A percentile compares a stretch with the other conserved stretches of the same genome.
These are phyloP conservation scores for Phytophthora idaei DNA, from an alignment of 352 stramenopile species.

Conservation along the genomic window DNA sequence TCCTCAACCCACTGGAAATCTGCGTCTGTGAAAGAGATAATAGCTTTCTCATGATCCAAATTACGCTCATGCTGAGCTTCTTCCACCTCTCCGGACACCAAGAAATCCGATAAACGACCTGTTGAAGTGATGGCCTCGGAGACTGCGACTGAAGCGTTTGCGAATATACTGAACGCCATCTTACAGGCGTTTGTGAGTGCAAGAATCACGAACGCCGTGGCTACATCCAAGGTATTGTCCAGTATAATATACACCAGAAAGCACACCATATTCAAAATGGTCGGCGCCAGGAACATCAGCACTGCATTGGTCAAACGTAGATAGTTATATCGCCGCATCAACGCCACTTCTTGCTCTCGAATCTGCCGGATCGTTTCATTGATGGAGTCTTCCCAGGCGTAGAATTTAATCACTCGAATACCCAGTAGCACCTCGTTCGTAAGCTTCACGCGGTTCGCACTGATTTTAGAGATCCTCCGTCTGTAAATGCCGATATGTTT, in stretches of 20 bases:
- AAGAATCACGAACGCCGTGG: slow-evolving; percentile 92
- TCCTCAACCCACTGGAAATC: slow-evolving; percentile 32
- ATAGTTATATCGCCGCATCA: slow-evolving; percentile 46
- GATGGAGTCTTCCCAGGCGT: slow-evolving; percentile 65
- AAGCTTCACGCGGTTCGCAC: slow-evolving; percentile 80
- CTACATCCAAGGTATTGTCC: slow-evolving; percentile 89
- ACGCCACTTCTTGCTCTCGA: slow-evolving; percentile 38
- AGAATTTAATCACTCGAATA: slow-evolving; percentile 89
- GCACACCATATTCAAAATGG: slow-evolving; percentile 90
- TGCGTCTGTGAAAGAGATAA: slow-evolving; percentile 35
- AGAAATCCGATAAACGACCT: slow-evolving; percentile 44
- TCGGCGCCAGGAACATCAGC: slow-evolving; percentile 79
- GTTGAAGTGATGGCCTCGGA: slow-evolving; percentile 52
- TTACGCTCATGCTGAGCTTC: slow-evolving; percentile 12
- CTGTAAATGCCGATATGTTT: slow-evolving; percentile 42
- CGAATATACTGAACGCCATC: slow-evolving; percentile 60
- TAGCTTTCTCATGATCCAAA: slow-evolving; percentile 22
- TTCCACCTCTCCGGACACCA: slow-evolving; percentile 38
- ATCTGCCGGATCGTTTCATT: slow-evolving; percentile 39
- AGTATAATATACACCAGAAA: slow-evolving; percentile 76
- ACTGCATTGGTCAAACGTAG: slow-evolving; percentile 45
- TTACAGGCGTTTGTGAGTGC: slow-evolving; percentile 79
- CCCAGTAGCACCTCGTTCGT: slow-evolving; percentile 91
- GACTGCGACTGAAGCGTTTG: slow-evolving; percentile 53
- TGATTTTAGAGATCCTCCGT: slow-evolving; percentile 39